A percentile compares a stretch with the other conserved stretches of the same genome.
Evolutionary conservation across 345 rosid genomes (phyloP).

Genomic region (Corymbia maculata): DNA sequence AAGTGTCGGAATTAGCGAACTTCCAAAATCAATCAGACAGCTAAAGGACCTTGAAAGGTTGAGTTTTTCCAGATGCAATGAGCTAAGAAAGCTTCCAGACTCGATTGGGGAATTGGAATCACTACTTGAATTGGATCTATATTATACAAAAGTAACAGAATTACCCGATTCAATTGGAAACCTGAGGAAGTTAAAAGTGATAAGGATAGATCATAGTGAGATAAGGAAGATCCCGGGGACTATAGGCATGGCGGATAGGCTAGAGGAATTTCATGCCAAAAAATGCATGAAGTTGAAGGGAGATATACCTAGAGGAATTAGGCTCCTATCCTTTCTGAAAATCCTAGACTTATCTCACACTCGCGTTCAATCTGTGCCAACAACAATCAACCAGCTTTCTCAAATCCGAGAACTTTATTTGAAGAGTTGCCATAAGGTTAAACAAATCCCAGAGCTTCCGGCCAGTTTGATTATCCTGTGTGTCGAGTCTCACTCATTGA

Average conservation of each 20-base stretch:
- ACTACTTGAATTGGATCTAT: background rate
- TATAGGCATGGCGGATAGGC: too few species aligned
- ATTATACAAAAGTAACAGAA: background rate
- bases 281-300: background rate
- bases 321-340: background rate
- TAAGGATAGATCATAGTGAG: background rate
- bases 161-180: background rate
- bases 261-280: background rate
- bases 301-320: background rate
- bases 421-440: background rate
- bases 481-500: background rate
- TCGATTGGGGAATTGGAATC: background rate
- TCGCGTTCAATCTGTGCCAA: background rate
- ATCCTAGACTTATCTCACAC: background rate
- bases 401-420: background rate
- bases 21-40: background rate
- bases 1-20: background rate
- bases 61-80: background rate
- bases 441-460: background rate
- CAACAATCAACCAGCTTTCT: background rate
- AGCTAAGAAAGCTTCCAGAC: background rate
- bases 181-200: background rate
- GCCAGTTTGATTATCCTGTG: background rate
- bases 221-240: too few species aligned
- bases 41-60: background rate